Percentiles rank a stretch among this genome's conserved stretches.
Conservation (phyloP, 1,284 basidiomycete genomes). For the Ganoderma resinaceum region DNA sequence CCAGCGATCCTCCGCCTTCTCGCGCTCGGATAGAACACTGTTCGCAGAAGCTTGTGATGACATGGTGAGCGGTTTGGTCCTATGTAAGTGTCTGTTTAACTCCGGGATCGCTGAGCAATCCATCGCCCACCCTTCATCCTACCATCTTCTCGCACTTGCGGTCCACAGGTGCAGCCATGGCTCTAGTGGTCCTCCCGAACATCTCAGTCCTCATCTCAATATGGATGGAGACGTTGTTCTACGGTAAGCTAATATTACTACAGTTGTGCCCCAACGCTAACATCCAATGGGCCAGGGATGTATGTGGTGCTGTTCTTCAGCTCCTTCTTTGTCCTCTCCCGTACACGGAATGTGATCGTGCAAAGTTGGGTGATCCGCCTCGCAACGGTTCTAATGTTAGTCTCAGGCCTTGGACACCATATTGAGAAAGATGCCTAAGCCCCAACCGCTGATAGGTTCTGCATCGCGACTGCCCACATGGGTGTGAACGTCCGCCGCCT, state of each 20-base stretch:
- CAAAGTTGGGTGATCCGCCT: constrained; percentile 1
- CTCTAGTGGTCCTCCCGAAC: background rate
- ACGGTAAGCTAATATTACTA: background rate
- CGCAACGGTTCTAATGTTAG: constrained; percentile 1
- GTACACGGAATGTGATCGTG: background rate
- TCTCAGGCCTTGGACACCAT: background rate
- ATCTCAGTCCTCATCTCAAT: background rate
- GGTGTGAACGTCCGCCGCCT: constrained; percentile 2
- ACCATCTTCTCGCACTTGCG: background rate
- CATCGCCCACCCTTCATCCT: background rate
- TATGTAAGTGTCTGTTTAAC: background rate
- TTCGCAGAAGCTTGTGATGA: background rate
- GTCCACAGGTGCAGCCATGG: background rate
- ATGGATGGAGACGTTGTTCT: background rate
- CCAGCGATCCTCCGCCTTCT: background rate
- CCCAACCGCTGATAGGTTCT: background rate
- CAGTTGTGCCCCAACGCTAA: background rate
- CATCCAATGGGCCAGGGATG: background rate
- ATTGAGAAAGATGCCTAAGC: background rate
- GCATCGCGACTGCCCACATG: constrained; percentile 7
- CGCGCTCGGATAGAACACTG: background rate
- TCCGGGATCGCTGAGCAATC: background rate
- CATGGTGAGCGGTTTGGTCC: background rate
- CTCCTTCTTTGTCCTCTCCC: constrained; percentile 2
- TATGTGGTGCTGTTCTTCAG: constrained; percentile 5